Evolutionary conservation across 2,329 filamentous ascomycete genomes (phyloP), one percentile per base, ranked within the genome.

Genomic region (Curvularia spicifera): DNA sequence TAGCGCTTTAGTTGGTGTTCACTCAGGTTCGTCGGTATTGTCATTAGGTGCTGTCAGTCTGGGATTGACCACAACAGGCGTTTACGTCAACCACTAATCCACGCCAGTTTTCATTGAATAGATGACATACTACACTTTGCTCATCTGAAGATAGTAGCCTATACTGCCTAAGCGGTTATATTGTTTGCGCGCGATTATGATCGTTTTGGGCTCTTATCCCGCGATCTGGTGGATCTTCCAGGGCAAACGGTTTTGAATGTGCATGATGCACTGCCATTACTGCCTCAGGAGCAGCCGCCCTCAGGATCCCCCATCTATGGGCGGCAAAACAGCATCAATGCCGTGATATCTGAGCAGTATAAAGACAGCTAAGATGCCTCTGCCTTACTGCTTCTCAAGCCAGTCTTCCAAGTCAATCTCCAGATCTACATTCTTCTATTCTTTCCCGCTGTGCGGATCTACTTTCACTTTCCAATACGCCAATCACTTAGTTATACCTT

Each of bases 371-470:
- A 31, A 42, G 26, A 42, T 49, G 37, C 48, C 53, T 40, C 10
- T 37, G 24, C n/a, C 10, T 52, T 31, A 28, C 47, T 37, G 7
- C 1, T 47, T 59, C 31, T 24, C 57, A 63, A 63, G 60, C 60
- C 57, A 62, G 60, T 55, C 60, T 60, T 60, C 60, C 37, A 55
- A 50, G 50, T 40, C 42, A 56, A 44, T 57, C 39, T 59, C 45
- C 57, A 60, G 20, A 54, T 60, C 49, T 60, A 54, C 51, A 56
- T 58, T 53, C 45, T 45, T 62, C 48, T 37, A 55, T 53, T 62
- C 57, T 44, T 56, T 54, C 51, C 61, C 62, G 57, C 62, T 64
- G 62, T 52, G 62, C 62, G 59, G 59, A 43, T 50, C 43, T 47
- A 60, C 59, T 63, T 63, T 64, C 62, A 58, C 43, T 52, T 52